A percentile compares a stretch with the other conserved stretches of the same genome.
Conservation (phyloP, 108 stramenopile genomes). For the Conticribra weissflogii region DNA sequence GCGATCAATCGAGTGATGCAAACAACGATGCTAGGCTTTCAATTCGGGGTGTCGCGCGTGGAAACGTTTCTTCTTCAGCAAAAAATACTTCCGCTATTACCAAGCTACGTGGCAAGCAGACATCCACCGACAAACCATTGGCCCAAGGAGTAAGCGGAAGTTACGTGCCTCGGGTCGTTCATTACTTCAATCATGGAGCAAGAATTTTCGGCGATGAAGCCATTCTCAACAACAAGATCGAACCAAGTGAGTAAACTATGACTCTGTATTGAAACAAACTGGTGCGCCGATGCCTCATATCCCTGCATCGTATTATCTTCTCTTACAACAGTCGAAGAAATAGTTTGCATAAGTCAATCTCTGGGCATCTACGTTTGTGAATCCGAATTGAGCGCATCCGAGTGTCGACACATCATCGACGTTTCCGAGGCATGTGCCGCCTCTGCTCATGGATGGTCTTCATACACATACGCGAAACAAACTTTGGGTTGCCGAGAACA, state of each 20-base stretch:
- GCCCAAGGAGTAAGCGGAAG: too few species aligned
- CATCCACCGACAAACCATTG: too few species aligned
- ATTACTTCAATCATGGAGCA: too few species aligned
- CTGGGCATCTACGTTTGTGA: constrained; percentile 71
- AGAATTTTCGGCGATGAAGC: constrained; percentile 19
- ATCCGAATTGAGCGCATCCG: constrained; percentile 48
- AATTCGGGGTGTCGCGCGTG: too few species aligned
- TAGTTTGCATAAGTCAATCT: constrained; percentile 36
- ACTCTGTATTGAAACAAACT: not conserved
- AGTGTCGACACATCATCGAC: constrained; percentile 64
- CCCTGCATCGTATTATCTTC: not conserved
- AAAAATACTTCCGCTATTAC: too few species aligned
- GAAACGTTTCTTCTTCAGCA: too few species aligned
- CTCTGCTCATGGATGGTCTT: constrained; percentile 10
- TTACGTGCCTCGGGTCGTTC: too few species aligned
- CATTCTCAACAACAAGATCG: constrained; percentile 4
- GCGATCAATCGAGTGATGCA: too few species aligned
- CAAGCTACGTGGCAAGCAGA: too few species aligned
- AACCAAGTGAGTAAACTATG: constrained; percentile 13
- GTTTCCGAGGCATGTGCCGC: constrained; percentile 65
- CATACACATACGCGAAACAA: constrained; percentile 84
- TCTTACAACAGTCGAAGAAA: constrained; percentile 19
- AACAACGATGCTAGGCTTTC: too few species aligned
- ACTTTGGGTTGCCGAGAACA: constrained; percentile 80
- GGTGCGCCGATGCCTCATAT: not conserved